Conservation (phyloP, 345 rosid species). For the Euphorbia peplus region DNA sequence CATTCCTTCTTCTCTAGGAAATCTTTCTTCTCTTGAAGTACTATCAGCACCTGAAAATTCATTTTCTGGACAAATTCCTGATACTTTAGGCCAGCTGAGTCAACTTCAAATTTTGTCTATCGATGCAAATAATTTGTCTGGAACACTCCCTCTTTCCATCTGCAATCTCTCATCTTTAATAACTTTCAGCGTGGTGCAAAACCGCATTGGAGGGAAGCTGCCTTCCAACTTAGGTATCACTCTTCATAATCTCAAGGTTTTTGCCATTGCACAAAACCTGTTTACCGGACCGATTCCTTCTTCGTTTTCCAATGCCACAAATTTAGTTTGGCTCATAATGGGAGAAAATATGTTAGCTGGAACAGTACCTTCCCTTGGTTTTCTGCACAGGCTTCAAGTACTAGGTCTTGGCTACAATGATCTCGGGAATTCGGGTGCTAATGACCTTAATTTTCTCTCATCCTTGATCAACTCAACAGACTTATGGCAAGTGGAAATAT, state of each 20-base stretch:
- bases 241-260: constrained; percentile 18
- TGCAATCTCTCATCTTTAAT: constrained; percentile 10
- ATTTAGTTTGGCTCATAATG: neutral
- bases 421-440: constrained; percentile 15
- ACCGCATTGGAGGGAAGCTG: constrained; percentile 20
- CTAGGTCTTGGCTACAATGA: constrained; percentile 1
- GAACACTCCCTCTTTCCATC: constrained; percentile 21
- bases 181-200: rapidly evolving
- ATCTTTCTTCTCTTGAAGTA: neutral
- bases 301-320: constrained; percentile 25
- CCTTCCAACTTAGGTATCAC: constrained; percentile 1
- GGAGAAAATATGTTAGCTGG: constrained; percentile 13
- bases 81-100: neutral
- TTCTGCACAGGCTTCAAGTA: neutral
- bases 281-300: constrained; percentile 22
- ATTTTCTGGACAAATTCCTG: neutral
- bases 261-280: neutral
- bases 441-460: constrained; percentile 13
- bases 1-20: constrained; percentile 13
- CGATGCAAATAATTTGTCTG: neutral
- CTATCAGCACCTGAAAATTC: neutral
- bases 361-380: constrained; percentile 11
- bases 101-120: neutral
- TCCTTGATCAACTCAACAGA: constrained; percentile 4
- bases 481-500: neutral